Conservation (phyloP, 768 basidiomycete genomes). For the Psilocybe subaeruginosa region DNA sequence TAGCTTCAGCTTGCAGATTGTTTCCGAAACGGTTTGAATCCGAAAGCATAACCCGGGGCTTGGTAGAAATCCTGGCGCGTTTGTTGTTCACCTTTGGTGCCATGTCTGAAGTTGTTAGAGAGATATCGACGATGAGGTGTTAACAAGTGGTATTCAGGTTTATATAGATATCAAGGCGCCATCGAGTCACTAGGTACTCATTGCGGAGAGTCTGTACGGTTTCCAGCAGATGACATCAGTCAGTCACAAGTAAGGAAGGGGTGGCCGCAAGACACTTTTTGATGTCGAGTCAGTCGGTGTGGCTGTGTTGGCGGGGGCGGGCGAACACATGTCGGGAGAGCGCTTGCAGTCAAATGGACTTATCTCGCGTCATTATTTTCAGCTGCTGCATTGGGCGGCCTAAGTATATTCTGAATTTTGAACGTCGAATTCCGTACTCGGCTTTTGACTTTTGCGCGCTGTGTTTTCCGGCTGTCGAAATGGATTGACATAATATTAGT, state of each 20-base stretch:
- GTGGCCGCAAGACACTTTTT: too few relatives aligned
- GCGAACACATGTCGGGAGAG: too few relatives aligned
- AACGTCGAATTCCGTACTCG: too few relatives aligned
- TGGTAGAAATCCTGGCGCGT: constrained; percentile 6
- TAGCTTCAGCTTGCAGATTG: constrained; percentile 7
- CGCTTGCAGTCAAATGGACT: too few relatives aligned
- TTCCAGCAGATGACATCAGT: too few relatives aligned
- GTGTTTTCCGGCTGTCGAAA: too few relatives aligned
- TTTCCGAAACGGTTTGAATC: constrained; percentile 1
- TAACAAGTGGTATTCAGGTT: neutral
- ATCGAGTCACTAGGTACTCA: neutral
- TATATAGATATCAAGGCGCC: neutral
- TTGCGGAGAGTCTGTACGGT: neutral
- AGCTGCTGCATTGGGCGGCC: too few relatives aligned
- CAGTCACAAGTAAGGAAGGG: too few relatives aligned
- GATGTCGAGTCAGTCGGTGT: neutral
- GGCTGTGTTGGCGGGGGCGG: neutral
- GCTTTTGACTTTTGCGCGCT: too few relatives aligned
- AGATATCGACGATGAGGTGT: neutral
- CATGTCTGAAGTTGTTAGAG: neutral
- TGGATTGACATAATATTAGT: too few relatives aligned
- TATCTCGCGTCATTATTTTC: neutral
- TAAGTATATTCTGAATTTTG: too few relatives aligned
- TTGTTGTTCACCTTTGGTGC: neutral
- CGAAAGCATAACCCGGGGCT: constrained; percentile 2